Conservation (phyloP, 345 rosid species). For the Geranium rotundifolium region DNA sequence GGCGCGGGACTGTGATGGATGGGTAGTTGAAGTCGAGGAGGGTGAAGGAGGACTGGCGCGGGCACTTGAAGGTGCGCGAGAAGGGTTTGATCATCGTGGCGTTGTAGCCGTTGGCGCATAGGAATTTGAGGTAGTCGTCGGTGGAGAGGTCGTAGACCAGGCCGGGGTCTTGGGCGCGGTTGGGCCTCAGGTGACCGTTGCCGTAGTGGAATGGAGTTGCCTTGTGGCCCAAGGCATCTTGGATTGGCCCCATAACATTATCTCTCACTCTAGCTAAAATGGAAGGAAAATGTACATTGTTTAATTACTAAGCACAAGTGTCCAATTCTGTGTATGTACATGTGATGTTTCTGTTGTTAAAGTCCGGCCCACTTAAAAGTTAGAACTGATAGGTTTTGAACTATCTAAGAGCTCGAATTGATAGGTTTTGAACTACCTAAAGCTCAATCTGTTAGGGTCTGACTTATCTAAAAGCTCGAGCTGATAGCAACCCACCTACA, state of each 20-base stretch:
- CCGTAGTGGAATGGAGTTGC: slow-evolving; percentile 60
- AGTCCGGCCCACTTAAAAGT: too few species aligned
- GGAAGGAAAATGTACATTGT: too few species aligned
- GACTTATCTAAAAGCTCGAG: too few species aligned
- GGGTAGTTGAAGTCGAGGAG: slow-evolving; percentile 63
- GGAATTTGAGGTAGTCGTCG: slow-evolving; percentile 53
- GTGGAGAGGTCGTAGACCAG: slow-evolving; percentile 46
- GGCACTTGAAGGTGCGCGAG: slow-evolving; percentile 26
- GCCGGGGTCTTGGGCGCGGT: slow-evolving; percentile 63
- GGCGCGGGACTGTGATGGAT: slow-evolving; percentile 38
- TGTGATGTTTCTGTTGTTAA: too few species aligned
- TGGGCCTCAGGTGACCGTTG: slow-evolving; percentile 65
- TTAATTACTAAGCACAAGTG: too few species aligned
- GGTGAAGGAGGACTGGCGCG: slow-evolving; percentile 15
- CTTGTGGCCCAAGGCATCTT: slow-evolving; percentile 12
- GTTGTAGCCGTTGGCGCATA: slow-evolving; percentile 59
- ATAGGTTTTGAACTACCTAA: too few species aligned
- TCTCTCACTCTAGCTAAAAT: slow-evolving; percentile 49
- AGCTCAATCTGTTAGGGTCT: too few species aligned
- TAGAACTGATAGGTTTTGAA: too few species aligned
- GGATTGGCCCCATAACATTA: slow-evolving; percentile 28
- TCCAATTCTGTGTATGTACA: too few species aligned
- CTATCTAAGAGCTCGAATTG: too few species aligned
- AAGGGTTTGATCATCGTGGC: slow-evolving; percentile 18
- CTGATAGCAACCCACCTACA: too few species aligned